Percentiles rank a stretch among this genome's conserved stretches.
These are phyloP conservation scores for Termitomyces sp. DNA, from an alignment of 768 basidiomycete species.

Conservation along the genomic window DNA sequence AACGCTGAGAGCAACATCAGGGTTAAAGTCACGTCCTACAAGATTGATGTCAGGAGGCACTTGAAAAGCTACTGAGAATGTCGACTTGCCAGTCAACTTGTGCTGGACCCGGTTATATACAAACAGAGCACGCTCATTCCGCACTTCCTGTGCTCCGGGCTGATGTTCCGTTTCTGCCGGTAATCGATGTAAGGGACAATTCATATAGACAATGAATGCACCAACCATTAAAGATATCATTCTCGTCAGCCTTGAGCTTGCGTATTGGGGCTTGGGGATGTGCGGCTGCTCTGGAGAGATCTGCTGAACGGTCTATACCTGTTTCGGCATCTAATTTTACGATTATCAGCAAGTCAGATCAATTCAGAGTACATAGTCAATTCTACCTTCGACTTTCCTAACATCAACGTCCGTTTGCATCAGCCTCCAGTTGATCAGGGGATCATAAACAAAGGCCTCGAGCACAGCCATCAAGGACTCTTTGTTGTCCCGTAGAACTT, in stretches of 20 bases:
- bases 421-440: conserved; percentile 94
- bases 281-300: conserved; percentile 59
- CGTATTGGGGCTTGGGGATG: conserved; percentile 78
- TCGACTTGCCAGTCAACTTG: conserved; percentile 77
- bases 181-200: neutral
- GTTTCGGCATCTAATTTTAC: conserved; percentile 31
- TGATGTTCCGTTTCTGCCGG: conserved; percentile 39
- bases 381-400: conserved; percentile 60
- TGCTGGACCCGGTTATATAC: conserved; percentile 95
- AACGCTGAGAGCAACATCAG: conserved; percentile 69
- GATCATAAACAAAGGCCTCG: conserved; percentile 98
- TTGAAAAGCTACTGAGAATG: neutral
- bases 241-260: conserved; percentile 86
- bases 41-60: neutral
- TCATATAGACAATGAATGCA: neutral
- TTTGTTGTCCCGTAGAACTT: conserved; percentile 91
- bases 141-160: conserved; percentile 72
- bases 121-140: conserved; percentile 84
- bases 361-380: conserved; percentile 1
- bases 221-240: conserved; percentile 87
- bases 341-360: neutral
- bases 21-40: conserved; percentile 89
- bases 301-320: conserved; percentile 51
- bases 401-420: conserved; percentile 79
- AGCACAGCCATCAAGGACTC: conserved; percentile 99